Evolutionary conservation across 257 asterid genomes (phyloP), one percentile per base, ranked within the genome.

Genomic region (Paraleonurus japonicus): DNA sequence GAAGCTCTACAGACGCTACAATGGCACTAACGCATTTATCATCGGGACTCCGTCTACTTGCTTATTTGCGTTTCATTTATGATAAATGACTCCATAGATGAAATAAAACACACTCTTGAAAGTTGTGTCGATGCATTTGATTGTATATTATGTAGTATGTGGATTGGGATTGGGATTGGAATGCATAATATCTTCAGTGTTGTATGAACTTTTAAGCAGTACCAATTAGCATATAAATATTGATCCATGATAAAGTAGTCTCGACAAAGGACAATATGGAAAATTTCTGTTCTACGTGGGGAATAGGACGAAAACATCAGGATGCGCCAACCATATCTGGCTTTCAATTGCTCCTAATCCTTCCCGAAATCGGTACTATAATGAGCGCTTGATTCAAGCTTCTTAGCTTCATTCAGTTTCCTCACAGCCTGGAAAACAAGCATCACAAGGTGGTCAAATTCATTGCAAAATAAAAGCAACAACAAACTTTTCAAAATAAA

Each of bases 361-460:
- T 87, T 93, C 16, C 97, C 97, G 32, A 93, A 93, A 79, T 93
- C 97, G 64, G 98, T 13, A 81, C 76, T 93, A 35, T 90, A 93
- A 76, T 90, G 98, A n/a, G 98, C 92, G 78, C 85, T 93, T 50
- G 97, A 89, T 77, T 93, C 98, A 17, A 93, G 96, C 84, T 93
- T 93, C 96, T 93, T 93, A 4, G 97, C 96, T 71, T 93, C 98
- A 26, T 86, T 90, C 75, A 93, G 83, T 79, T 88, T 93, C 75
- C 97, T 85, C 30, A 93, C 98, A 37, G 98, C 98, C 97, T 93
- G 82, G 26, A 71, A n/a, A 63, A 64, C 13, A 33, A 54, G 39
- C 64, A 73, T 11, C 12, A 16, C 2, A 43, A 43, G 28, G 4
- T 60, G 7, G 28, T 60, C 48, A 16, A 72, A n/a, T 17, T 15